These are phyloP conservation scores for Nicotiana noctiflora DNA, from an alignment of 257 asterid species.

Conservation along the genomic window DNA sequence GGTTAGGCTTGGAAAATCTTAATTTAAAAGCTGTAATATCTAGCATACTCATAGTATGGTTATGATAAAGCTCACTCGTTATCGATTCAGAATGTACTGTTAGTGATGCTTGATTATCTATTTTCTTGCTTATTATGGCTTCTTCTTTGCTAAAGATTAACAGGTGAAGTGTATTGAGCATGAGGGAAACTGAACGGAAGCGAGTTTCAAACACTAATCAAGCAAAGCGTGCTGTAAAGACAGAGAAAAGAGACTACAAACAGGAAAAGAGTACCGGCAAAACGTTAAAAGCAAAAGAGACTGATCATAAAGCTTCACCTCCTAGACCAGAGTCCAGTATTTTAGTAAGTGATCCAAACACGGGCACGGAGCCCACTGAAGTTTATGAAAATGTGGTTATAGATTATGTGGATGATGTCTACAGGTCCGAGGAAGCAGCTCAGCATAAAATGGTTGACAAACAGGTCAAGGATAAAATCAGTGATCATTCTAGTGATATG, in stretches of 20 bases:
- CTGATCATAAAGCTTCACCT: slow-evolving; percentile 35
- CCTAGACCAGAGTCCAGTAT: slow-evolving; percentile 23
- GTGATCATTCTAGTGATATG: slow-evolving; percentile 45
- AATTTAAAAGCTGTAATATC: not conserved
- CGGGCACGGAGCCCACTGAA: slow-evolving; percentile 43
- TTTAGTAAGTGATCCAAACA: slow-evolving; percentile 38
- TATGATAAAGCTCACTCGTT: not conserved
- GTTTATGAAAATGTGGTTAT: slow-evolving; percentile 44
- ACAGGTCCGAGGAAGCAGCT: slow-evolving; percentile 38
- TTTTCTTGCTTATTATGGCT: slow-evolving; percentile 8
- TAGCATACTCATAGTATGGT: not conserved
- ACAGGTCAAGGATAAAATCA: slow-evolving; percentile 28
- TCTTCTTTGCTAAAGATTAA: slow-evolving; percentile 24
- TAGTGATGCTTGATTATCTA: not conserved
- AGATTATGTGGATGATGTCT: slow-evolving; percentile 45
- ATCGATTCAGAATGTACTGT: not conserved
- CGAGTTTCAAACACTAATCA: slow-evolving; percentile 48
- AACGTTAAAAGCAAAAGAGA: slow-evolving; percentile 44
- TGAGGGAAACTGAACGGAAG: slow-evolving; percentile 72
- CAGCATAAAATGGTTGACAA: slow-evolving; percentile 30
- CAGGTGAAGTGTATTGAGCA: slow-evolving; percentile 26
- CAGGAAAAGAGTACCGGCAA: slow-evolving; percentile 38
- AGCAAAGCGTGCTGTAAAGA: slow-evolving; percentile 35
- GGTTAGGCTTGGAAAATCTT: not conserved
- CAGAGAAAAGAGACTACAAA: slow-evolving; percentile 48